Conservation (phyloP, 352 stramenopile genomes). For the Phytophthora melonis region DNA sequence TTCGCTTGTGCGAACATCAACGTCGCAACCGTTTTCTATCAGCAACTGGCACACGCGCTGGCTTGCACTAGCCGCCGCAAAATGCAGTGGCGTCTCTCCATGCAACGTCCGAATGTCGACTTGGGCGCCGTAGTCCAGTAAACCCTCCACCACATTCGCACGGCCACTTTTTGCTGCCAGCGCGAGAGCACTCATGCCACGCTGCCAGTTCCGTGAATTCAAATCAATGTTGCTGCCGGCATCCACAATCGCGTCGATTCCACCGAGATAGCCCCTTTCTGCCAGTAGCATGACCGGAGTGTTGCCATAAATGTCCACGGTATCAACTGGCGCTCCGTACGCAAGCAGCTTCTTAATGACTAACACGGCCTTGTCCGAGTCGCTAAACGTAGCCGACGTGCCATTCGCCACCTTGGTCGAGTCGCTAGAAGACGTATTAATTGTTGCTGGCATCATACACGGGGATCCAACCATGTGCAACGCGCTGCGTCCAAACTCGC, state of each 20-base stretch:
- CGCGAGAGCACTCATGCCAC: slow-evolving; percentile 78
- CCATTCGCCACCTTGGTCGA: slow-evolving; percentile 36
- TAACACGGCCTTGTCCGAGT: slow-evolving; percentile 71
- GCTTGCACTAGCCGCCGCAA: slow-evolving; percentile 72
- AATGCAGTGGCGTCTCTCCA: slow-evolving; percentile 84
- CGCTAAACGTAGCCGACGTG: slow-evolving; percentile 41
- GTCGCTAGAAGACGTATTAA: slow-evolving; percentile 38
- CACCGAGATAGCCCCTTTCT: slow-evolving; percentile 73
- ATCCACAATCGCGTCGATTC: slow-evolving; percentile 82
- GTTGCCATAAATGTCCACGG: slow-evolving; percentile 84
- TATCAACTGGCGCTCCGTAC: slow-evolving; percentile 71
- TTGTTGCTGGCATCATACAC: slow-evolving; percentile 64
- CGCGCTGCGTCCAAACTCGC: slow-evolving; percentile 72
- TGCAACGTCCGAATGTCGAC: slow-evolving; percentile 68
- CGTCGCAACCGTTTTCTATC: slow-evolving; percentile 72
- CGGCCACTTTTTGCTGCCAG: slow-evolving; percentile 77
- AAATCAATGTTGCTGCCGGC: slow-evolving; percentile 73
- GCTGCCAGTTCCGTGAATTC: slow-evolving; percentile 84
- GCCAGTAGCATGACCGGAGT: slow-evolving; percentile 85
- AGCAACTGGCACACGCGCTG: slow-evolving; percentile 73
- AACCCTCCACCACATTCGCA: slow-evolving; percentile 75
- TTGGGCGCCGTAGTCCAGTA: slow-evolving; percentile 85
- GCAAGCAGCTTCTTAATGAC: slow-evolving; percentile 87
- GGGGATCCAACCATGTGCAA: slow-evolving; percentile 84
- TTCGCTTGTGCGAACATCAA: slow-evolving; percentile 75